A percentile compares a stretch with the other conserved stretches of the same genome.
Evolutionary conservation across 768 basidiomycete genomes (phyloP).

Genomic region (Trametes sanguinea): DNA sequence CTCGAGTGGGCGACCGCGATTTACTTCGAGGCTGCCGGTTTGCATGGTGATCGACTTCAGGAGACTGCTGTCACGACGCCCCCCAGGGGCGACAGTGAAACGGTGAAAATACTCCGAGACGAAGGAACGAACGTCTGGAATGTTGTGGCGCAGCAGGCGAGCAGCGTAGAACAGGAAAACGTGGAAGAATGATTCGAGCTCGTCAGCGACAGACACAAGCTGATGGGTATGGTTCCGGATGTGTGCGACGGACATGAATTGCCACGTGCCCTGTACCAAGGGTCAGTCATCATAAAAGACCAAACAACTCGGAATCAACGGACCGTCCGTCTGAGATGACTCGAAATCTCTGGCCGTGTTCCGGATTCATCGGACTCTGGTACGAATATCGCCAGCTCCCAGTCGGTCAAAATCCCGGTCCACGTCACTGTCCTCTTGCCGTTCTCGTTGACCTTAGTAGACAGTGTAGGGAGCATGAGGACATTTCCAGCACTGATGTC

Average conservation of each 20-base stretch:
- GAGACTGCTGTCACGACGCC: too few relatives aligned
- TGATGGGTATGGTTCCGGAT: not conserved
- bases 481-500: slow-evolving; percentile 4
- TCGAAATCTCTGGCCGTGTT: not conserved
- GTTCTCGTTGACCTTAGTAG: not conserved
- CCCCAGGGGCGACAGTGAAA: too few relatives aligned
- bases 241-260: slow-evolving; percentile 15
- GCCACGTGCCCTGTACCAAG: slow-evolving; percentile 16
- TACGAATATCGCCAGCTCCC: slow-evolving; percentile 2
- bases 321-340: not conserved
- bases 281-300: not conserved
- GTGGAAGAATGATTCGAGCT: slow-evolving; percentile 19
- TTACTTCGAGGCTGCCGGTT: too few relatives aligned
- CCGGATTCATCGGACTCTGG: not conserved
- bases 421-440: not conserved
- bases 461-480: not conserved
- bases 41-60: too few relatives aligned
- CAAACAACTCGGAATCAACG: not conserved
- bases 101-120: too few relatives aligned
- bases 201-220: slow-evolving; percentile 12
- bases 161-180: slow-evolving; percentile 12
- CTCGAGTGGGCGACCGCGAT: too few relatives aligned
- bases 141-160: not conserved
- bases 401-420: not conserved
- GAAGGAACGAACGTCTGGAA: too few relatives aligned